These are phyloP conservation scores for Solanum acaule DNA, from an alignment of 257 asterid genomes.

Conservation along the genomic window DNA sequence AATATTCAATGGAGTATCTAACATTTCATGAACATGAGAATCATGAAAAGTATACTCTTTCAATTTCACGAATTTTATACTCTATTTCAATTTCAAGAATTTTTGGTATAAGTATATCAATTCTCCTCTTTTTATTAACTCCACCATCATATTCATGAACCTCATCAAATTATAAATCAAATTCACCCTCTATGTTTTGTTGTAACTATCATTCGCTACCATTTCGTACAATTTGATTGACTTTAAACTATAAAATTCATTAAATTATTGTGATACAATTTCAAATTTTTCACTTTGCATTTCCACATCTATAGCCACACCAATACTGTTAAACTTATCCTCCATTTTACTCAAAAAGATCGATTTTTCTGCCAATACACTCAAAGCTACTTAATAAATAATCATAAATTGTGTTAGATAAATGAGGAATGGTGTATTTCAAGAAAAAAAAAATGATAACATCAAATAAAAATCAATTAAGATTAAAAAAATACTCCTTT, in stretches of 20 bases:
- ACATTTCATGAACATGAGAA: background rate
- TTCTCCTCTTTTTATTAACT: background rate
- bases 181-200: background rate
- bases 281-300: background rate
- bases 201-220: background rate
- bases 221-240: too few species aligned
- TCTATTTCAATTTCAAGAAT: background rate
- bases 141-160: background rate
- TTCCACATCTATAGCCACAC: background rate
- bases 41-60: background rate
- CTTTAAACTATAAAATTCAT: background rate
- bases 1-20: background rate
- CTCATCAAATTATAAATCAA: background rate
- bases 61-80: background rate
- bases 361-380: background rate
- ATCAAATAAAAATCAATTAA: background rate
- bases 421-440: background rate
- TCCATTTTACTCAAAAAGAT: background rate
- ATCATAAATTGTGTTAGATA: background rate
- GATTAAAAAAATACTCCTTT: background rate
- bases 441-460: background rate
- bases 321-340: background rate
- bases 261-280: background rate
- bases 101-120: background rate
- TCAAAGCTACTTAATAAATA: background rate